These are phyloP conservation scores for Penicillium longicatenatum DNA, from an alignment of 495 filamentous ascomycete species.

Conservation along the genomic window DNA sequence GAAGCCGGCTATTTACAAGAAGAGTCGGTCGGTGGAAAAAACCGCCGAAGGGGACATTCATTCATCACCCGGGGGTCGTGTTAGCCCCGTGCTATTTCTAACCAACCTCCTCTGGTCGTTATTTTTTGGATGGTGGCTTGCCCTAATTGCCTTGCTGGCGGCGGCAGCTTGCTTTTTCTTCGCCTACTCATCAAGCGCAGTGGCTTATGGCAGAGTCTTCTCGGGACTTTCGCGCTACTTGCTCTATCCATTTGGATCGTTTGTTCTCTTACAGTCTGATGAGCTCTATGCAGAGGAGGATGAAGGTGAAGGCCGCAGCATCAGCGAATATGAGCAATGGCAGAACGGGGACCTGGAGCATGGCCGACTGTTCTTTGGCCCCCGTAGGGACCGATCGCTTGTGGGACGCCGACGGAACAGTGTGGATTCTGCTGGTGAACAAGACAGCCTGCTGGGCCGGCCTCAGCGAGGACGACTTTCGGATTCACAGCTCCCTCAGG, in stretches of 20 bases:
- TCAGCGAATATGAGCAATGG: constrained; percentile 99
- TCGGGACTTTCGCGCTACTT: constrained; percentile 83
- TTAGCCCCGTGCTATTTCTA: constrained; percentile 77
- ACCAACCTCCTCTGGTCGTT: constrained; percentile 91
- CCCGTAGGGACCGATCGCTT: constrained; percentile 73
- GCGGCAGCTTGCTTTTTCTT: constrained; percentile 79
- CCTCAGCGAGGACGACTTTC: constrained; percentile 50
- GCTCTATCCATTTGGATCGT: constrained; percentile 95
- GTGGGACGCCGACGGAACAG: constrained; percentile 88
- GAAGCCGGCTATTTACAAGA: constrained; percentile 99
- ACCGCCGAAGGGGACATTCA: constrained; percentile 97
- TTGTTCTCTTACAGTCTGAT: constrained; percentile 88
- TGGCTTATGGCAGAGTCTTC: constrained; percentile 85
- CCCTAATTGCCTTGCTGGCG: constrained; percentile 69
- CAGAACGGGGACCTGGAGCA: constrained; percentile 96
- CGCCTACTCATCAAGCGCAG: constrained; percentile 73
- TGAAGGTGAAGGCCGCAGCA: constrained; percentile 97
- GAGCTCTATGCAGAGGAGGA: constrained; percentile 96
- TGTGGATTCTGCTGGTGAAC: constrained; percentile 84
- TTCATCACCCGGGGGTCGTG: constrained; percentile 85
- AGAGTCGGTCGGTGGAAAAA: constrained; percentile 92
- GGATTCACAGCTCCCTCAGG: constrained; percentile 55
- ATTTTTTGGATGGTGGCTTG: constrained; percentile 97
- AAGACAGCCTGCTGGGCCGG: constrained; percentile 84
- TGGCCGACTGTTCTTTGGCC: constrained; percentile 93